Evolutionary conservation across 1,284 basidiomycete species (phyloP).

Genomic region (Ceratorhiza oryzae-sativae): DNA sequence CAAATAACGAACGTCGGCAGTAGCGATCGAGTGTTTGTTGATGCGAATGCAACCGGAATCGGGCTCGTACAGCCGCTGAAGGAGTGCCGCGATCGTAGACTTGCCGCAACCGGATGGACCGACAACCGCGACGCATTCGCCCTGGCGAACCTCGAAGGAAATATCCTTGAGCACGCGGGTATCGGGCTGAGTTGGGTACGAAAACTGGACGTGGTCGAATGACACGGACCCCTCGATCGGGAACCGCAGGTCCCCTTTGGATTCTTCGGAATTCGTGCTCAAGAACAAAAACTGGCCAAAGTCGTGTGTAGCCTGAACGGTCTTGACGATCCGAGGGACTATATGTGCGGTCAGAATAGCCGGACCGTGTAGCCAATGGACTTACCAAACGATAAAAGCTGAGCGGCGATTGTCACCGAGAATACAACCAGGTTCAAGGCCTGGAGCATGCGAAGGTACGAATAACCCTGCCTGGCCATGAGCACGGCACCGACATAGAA

Average conservation of each 20-base stretch:
- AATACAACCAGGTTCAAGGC: slow-evolving; percentile 93
- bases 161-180: slow-evolving; percentile 72
- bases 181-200: slow-evolving; percentile 83
- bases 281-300: slow-evolving; percentile 74
- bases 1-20: slow-evolving; percentile 73
- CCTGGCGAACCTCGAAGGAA: slow-evolving; percentile 67
- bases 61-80: slow-evolving; percentile 89
- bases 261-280: slow-evolving; percentile 65
- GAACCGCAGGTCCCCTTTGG: slow-evolving; percentile 70
- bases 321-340: slow-evolving; percentile 84
- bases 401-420: slow-evolving; percentile 88
- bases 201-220: slow-evolving; percentile 77
- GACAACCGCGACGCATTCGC: slow-evolving; percentile 87
- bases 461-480: slow-evolving; percentile 80
- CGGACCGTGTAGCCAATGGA: slow-evolving; percentile 45
- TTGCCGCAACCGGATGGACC: slow-evolving; percentile 90
- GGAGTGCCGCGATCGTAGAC: slow-evolving; percentile 81
- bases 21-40: slow-evolving; percentile 59
- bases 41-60: slow-evolving; percentile 66
- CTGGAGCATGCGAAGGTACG: slow-evolving; percentile 87
- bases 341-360: slow-evolving; percentile 42
- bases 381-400: slow-evolving; percentile 88
- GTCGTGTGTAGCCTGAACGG: slow-evolving; percentile 80
- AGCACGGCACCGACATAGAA: slow-evolving; percentile 90
- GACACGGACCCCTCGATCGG: slow-evolving; percentile 68